These are phyloP conservation scores for Chondrus crispus DNA, from an alignment of 23 red algal species.

Conservation along the genomic window DNA sequence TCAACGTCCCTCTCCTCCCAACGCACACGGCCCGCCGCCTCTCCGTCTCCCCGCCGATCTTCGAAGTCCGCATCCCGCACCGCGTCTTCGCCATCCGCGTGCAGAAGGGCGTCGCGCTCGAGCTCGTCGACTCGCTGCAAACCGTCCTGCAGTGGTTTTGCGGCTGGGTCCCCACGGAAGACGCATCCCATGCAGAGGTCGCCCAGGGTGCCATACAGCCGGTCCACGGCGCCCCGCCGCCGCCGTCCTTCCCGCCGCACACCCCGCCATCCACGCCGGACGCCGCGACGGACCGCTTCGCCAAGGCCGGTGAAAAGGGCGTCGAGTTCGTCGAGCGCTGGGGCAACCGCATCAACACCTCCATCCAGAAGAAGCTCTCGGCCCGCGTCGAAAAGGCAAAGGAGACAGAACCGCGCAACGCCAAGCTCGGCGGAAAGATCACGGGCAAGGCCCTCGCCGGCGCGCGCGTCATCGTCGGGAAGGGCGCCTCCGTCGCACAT, in stretches of 20 bases:
- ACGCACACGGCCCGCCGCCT: background rate
- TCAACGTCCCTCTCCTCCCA: constrained; percentile 49
- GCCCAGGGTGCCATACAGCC: background rate
- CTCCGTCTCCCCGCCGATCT: background rate
- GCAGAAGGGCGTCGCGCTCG: background rate
- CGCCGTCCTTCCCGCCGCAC: background rate
- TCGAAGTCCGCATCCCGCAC: constrained; percentile 9
- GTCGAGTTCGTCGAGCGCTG: constrained; percentile 2
- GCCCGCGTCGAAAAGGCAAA: background rate
- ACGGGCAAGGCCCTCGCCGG: constrained; percentile 18
- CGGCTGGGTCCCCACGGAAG: background rate
- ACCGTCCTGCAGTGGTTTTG: constrained; percentile 45
- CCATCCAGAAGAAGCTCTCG: background rate
- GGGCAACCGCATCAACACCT: constrained; percentile 1
- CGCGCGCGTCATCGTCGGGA: constrained; percentile 10
- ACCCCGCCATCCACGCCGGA: background rate
- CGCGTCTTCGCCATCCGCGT: constrained; percentile 19
- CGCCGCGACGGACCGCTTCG: background rate
- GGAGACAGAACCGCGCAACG: background rate
- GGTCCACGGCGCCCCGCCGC: background rate
- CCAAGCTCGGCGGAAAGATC: constrained; percentile 37
- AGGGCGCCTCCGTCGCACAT: constrained; percentile 6
- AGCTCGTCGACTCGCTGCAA: constrained; percentile 6
- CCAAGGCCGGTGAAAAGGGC: constrained; percentile 28
- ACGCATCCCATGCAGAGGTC: no score